Percentiles rank a stretch among this genome's conserved stretches.
These are phyloP conservation scores for Geranomyces michiganensis DNA, from an alignment of 192 early-diverging fungal species.

Conservation along the genomic window DNA sequence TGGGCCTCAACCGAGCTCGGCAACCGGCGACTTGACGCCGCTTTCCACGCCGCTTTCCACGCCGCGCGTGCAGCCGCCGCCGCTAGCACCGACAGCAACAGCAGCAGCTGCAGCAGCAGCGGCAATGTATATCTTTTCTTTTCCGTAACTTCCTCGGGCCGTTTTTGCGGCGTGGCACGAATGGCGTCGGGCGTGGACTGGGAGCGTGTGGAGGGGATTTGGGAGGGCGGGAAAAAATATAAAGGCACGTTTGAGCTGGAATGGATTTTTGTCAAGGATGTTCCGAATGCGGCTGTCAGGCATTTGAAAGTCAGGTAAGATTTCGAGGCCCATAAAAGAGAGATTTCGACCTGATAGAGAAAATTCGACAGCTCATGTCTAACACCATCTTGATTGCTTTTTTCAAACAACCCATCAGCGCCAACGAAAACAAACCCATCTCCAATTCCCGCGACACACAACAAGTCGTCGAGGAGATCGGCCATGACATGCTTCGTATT, in stretches of 20 bases:
- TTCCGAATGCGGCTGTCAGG: slow-evolving; percentile 52
- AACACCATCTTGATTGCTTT: background rate
- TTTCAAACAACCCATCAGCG: slow-evolving; percentile 24
- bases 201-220: slow-evolving; percentile 39
- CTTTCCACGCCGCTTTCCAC: slow-evolving; percentile 30
- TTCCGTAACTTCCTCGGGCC: slow-evolving; percentile 57
- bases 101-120: background rate
- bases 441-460: slow-evolving; percentile 67
- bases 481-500: slow-evolving; percentile 54
- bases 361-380: background rate
- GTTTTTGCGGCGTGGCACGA: slow-evolving; percentile 61
- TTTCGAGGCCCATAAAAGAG: background rate
- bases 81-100: background rate
- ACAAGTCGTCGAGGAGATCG: slow-evolving; percentile 48
- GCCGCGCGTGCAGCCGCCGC: background rate
- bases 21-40: slow-evolving; percentile 56
- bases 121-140: slow-evolving; percentile 53
- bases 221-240: slow-evolving; percentile 45
- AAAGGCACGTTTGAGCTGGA: slow-evolving; percentile 55
- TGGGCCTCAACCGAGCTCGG: slow-evolving; percentile 64
- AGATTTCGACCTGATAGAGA: too few species aligned
- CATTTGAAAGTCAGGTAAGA: slow-evolving; percentile 44
- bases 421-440: slow-evolving; percentile 61
- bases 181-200: slow-evolving; percentile 55
- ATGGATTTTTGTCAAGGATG: slow-evolving; percentile 62